Conservation (phyloP, 1,284 basidiomycete species). For the Amylostereum chailletii region DNA sequence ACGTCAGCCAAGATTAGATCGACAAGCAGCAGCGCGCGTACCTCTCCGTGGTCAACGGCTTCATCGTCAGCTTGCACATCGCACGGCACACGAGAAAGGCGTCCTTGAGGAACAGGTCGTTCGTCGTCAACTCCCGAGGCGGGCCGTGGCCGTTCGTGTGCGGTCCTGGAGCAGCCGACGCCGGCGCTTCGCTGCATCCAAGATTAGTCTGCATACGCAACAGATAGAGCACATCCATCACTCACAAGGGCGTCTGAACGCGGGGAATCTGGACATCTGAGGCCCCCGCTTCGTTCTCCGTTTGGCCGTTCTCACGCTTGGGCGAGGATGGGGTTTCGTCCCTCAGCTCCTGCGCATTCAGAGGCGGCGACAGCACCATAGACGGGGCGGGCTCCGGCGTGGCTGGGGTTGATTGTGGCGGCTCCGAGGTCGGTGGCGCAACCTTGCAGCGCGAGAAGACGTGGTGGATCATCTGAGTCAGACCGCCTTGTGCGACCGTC, state of each 20-base stretch:
- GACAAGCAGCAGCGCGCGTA: conserved; percentile 24
- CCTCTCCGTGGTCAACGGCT: conserved; percentile 89
- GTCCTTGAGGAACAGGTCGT: conserved; percentile 90
- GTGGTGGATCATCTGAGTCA: conserved; percentile 96
- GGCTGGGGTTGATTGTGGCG: conserved; percentile 15
- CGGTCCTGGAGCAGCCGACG: conserved; percentile 7
- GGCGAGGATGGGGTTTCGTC: not conserved
- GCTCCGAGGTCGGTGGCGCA: conserved; percentile 1
- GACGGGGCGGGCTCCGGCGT: conserved; percentile 5
- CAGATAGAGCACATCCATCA: not conserved
- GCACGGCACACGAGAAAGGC: conserved; percentile 95
- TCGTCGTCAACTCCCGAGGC: conserved; percentile 34
- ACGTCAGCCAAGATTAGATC: not conserved
- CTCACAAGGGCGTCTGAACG: not conserved
- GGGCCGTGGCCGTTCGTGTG: conserved; percentile 13
- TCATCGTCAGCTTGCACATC: conserved; percentile 97
- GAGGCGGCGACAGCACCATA: not conserved
- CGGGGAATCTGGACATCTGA: not conserved
- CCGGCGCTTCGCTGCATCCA: not conserved
- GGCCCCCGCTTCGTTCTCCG: not conserved
- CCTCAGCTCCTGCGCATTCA: not conserved
- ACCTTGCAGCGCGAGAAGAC: conserved; percentile 75
- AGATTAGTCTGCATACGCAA: not conserved
- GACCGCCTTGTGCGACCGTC: conserved; percentile 91
- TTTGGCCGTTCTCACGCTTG: not conserved